Evolutionary conservation across 139 green algal genomes (phyloP), one percentile per base, ranked within the genome.

Genomic region (Ulvella scutata): DNA sequence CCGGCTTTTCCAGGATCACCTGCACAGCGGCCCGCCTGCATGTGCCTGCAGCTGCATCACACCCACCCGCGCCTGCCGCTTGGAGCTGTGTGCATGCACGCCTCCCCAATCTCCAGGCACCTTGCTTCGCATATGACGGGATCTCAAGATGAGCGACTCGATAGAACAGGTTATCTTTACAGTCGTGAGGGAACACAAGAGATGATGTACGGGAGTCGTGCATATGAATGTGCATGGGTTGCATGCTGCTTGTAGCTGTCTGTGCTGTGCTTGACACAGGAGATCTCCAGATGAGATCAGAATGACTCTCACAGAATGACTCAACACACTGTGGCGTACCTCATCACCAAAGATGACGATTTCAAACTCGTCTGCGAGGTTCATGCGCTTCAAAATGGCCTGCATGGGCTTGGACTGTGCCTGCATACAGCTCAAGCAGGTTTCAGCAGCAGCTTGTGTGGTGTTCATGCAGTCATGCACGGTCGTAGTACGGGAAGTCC

Each of bases 291-390:
- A 35, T 21, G 31, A 23, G 34, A n/a, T 13, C 23, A 78, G 38
- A 77, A 60, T 78, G 72, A 21, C 28, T 13, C 36, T 62, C 21
- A 38, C 26, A 33, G 38, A n/a, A n/a, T n/a, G n/a, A n/a, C n/a
- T n/a, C n/a, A n/a, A n/a, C n/a, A n/a, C 74, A 75, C 59, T 21
- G 28, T 21, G 39, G 10, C 35, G 36, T 62, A 79, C 73, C 35
- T 94, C 82, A 75, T 97, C 90, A 2, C 89, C 91, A 82, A 98
- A 99, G 20, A 88, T 78, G 1, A 93, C 61, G 21, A 98, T 83
- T 61, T 97, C 87, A 80, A 98, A 97, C 77, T 98, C 92, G n/a
- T 89, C 87, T 59, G 86, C 91, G 4, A 79, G 75, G 9, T 79
- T 76, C 23, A 98, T 80, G 4, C 94, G 86, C 26, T 92, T 76